phyloP scores from a whole-genome alignment of 208 protist genomes.

The Phytomonas sp. region DNA sequence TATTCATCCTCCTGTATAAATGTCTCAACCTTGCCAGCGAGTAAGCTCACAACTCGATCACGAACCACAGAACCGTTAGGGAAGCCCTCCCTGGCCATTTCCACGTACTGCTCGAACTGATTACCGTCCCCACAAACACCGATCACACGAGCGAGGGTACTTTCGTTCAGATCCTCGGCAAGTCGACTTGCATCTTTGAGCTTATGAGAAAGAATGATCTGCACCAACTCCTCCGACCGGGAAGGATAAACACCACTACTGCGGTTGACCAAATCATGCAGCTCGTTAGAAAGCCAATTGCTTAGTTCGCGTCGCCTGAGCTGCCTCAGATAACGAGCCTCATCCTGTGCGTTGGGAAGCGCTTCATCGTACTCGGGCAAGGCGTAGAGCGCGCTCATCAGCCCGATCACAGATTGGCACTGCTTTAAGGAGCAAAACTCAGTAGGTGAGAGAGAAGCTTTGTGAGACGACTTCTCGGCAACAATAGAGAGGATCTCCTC shows the following conservation, averaged over 20 bases:
- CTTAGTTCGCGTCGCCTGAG: constrained; percentile 68
- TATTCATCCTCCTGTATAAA: constrained; percentile 72
- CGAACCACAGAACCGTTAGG: constrained; percentile 39
- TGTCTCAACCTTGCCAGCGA: constrained; percentile 74
- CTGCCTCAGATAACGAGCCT: constrained; percentile 64
- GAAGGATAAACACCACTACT: constrained; percentile 5
- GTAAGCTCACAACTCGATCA: constrained; percentile 65
- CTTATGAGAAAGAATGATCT: constrained; percentile 72
- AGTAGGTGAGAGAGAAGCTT: constrained; percentile 22
- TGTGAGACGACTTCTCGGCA: background rate
- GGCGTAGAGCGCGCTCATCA: constrained; percentile 76
- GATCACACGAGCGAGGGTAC: constrained; percentile 61
- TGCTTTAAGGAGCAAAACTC: constrained; percentile 50
- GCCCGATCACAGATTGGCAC: constrained; percentile 38
- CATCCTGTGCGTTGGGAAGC: constrained; percentile 50
- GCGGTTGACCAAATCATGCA: constrained; percentile 29
- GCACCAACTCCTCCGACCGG: constrained; percentile 43
- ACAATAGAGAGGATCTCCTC: constrained; percentile 15
- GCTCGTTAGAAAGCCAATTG: constrained; percentile 59
- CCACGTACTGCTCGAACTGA: constrained; percentile 71
- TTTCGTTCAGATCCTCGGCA: constrained; percentile 30
- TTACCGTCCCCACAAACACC: constrained; percentile 79
- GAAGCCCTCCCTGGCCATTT: constrained; percentile 42
- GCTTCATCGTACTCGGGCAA: constrained; percentile 63
- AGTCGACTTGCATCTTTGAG: constrained; percentile 46